Conservation (phyloP, 345 rosid species). For the Limnanthes douglasii region DNA sequence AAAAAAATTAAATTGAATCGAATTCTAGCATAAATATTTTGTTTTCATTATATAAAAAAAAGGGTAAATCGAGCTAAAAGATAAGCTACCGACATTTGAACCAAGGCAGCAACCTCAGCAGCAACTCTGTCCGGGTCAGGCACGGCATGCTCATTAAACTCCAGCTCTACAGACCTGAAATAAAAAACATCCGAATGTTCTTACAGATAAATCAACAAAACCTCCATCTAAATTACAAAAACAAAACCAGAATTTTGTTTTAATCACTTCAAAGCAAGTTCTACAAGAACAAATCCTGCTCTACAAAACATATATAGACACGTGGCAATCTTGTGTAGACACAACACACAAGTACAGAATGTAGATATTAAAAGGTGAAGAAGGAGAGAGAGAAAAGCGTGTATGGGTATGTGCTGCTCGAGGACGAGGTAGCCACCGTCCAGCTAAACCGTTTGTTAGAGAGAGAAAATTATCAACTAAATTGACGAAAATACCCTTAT, state of each 20-base stretch:
- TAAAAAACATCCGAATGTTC: not conserved
- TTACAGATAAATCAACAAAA: not conserved
- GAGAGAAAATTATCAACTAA: conserved; percentile 2
- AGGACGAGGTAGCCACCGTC: conserved; percentile 10
- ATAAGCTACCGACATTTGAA: conserved; percentile 34
- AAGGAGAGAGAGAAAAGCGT: not conserved
- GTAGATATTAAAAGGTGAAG: not conserved
- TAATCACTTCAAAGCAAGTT: not conserved
- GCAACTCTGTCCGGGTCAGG: conserved; percentile 63
- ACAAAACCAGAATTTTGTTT: conserved; percentile 5
- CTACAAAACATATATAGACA: not conserved
- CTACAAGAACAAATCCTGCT: not conserved
- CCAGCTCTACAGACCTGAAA: conserved; percentile 19
- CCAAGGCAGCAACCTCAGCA: conserved; percentile 40
- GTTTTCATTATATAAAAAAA: no score
- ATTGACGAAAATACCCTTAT: conserved; percentile 8
- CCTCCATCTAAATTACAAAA: not conserved
- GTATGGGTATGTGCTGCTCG: conserved; percentile 16
- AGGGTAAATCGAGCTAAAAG: no score
- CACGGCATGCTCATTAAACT: conserved; percentile 51
- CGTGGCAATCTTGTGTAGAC: conserved; percentile 5
- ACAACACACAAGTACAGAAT: not conserved
- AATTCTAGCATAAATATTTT: no score
- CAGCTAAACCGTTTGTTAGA: conserved; percentile 24
- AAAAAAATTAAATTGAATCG: no score